Base-by-base conservation (phyloP, 345 rosid species). In the Firmiana major region DNA sequence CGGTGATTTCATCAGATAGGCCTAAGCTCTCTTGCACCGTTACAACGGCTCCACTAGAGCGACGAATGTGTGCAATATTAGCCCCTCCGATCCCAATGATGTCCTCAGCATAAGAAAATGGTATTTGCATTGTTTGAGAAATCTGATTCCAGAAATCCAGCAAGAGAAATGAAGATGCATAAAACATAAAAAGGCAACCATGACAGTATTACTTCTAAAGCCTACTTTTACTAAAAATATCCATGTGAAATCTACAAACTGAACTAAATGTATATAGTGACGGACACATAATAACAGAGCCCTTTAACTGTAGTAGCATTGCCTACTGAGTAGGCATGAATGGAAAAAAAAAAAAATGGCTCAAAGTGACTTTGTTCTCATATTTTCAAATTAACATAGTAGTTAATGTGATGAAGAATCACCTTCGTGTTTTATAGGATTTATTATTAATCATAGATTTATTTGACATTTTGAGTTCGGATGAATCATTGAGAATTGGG, bases 121-220 rank as follows among this genome's bases (percentile, higher is more conserved):
- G 97, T 75, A 93, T 86, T 89, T 90, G 94, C 93, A 93, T 89
- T 16, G 91, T 93, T 77, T 90, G 94, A 67, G 93, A 85, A 70
- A 93, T 75, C 98, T 93, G 82, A 71, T 60, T 43, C 43, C 17
- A 77, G 21, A 7, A 38, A 57, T 40, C 34, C 31, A 74, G 58
- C 9, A 51, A 17, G 31, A 55, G 43, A 74, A 54, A 43, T 71
- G 42, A 64, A 10, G 28, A 59, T 36, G 43, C 7, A 26, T 16
- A 46, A 21, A 8, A 5, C 22, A 59, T 24, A 40, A 40, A 40
- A 0, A 40, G 40, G 40, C 40, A 36, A 36, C 5, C 40, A 36
- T 36, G 40, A 36, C 40, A 36, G 6, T 3, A 36, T 36, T 5
- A 36, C 6, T 36, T 36, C 40, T 3, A 36, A 36, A 36, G 5